Base-by-base conservation (phyloP, 75 land plant species). In the Chamaecyparis obtusa region DNA sequence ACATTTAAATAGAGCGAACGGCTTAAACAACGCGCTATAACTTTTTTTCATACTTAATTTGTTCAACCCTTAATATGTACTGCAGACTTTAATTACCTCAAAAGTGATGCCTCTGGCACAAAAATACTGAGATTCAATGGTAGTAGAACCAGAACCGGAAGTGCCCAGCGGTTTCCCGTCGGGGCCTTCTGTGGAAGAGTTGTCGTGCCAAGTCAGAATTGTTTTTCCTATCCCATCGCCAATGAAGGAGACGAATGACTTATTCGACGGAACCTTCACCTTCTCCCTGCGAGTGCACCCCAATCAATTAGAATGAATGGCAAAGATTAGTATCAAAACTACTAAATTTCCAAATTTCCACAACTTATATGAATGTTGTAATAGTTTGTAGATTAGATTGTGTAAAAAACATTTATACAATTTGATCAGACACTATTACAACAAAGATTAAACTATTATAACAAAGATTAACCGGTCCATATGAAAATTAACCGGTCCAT, bases 271-370 rank as follows among this genome's bases (percentile, higher is more conserved):
- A 15, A 97, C 79, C 24, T 71, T n/a, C 49, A 97, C 96, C 88
- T 96, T 95, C 85, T 97, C 99, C 44, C 99, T 97, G 93, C 89
- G 87, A n/a, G 49, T 97, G 92, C 89, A 88, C 60, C n/a, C 32
- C 71, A 78, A 17, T 39, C 2, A 78, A 32, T 35, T 10, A 75
- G 16, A 75, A 75, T 13, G 16, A 32, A 72, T 74, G 36, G 32
- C 13, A 11, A 13, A 74, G 13, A 35, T 1, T 14, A 37, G 13
- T 1, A 15, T 14, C 4, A n/a, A n/a, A n/a, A n/a, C n/a, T n/a
- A n/a, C n/a, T n/a, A n/a, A n/a, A n/a, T n/a, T n/a, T n/a, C n/a
- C n/a, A n/a, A n/a, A n/a, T n/a, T n/a, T n/a, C n/a, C n/a, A n/a
- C n/a, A n/a, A n/a, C n/a, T n/a, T n/a, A n/a, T n/a, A n/a, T n/a